Evolutionary conservation across 164 flowering plant genomes (phyloP).

Genomic region (Vitis cinerea): DNA sequence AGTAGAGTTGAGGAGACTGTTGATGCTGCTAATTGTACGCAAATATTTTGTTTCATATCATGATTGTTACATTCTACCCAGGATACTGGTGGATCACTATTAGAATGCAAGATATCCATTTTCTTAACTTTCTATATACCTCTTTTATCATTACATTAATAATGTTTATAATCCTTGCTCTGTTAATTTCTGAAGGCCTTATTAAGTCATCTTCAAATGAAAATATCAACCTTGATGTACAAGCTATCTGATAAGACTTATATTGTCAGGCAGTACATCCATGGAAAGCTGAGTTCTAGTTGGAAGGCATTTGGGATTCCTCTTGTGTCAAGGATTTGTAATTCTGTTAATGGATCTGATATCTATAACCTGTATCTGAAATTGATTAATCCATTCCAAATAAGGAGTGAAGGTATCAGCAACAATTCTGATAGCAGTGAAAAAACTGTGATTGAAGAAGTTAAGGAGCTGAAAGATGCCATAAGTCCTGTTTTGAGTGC

Average conservation of each 20-base stretch:
- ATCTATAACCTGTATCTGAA: constrained; percentile 45
- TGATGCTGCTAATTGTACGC: too few species aligned
- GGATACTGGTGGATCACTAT: too few species aligned
- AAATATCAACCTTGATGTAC: background rate
- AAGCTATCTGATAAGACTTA: constrained; percentile 2
- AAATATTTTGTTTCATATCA: too few species aligned
- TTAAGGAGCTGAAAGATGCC: constrained; percentile 25
- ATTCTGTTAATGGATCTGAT: constrained; percentile 52
- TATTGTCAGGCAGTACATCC: constrained; percentile 44
- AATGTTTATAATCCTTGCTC: too few species aligned
- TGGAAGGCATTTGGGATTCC: constrained; percentile 84
- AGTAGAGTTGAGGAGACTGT: too few species aligned
- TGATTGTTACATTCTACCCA: too few species aligned
- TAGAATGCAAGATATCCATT: too few species aligned
- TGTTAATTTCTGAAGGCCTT: too few species aligned
- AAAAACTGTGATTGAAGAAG: constrained; percentile 31
- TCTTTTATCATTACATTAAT: too few species aligned
- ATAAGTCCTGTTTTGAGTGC: constrained; percentile 18
- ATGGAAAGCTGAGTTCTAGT: constrained; percentile 40
- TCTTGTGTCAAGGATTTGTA: constrained; percentile 48
- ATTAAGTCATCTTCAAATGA: too few species aligned
- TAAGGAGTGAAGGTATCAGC: constrained; percentile 21
- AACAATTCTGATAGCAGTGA: constrained; percentile 25
- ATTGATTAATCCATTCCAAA: constrained; percentile 53
- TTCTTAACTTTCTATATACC: too few species aligned